These are phyloP conservation scores for Rhizopus arrhizus DNA, from an alignment of 371 early-diverging fungal species.

Conservation along the genomic window DNA sequence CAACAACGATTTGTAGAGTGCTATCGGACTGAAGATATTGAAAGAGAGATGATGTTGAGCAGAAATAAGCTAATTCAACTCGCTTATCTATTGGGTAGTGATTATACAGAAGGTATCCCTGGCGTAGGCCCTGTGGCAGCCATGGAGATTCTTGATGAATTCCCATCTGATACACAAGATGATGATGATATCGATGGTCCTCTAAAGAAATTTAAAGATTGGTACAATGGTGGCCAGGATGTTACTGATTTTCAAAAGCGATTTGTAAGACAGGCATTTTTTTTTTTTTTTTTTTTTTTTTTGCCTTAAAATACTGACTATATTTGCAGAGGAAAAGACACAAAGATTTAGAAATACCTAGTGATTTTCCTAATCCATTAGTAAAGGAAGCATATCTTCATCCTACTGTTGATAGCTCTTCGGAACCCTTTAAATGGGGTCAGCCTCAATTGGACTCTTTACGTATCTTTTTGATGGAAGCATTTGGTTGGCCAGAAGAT, in stretches of 20 bases:
- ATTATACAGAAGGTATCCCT: slow-evolving; percentile 95
- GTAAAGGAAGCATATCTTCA: slow-evolving; percentile 80
- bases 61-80: slow-evolving; percentile 81
- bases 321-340: slow-evolving; percentile 49
- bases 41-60: slow-evolving; percentile 68
- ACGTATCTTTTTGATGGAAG: slow-evolving; percentile 54
- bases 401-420: slow-evolving; percentile 78
- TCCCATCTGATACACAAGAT: slow-evolving; percentile 32
- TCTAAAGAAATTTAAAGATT: slow-evolving; percentile 58
- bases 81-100: slow-evolving; percentile 94
- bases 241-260: slow-evolving; percentile 54
- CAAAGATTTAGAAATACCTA: slow-evolving; percentile 61
- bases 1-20: slow-evolving; percentile 85
- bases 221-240: slow-evolving; percentile 63
- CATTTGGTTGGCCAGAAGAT: slow-evolving; percentile 52
- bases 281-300: slow-evolving; percentile 14
- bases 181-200: slow-evolving; percentile 37
- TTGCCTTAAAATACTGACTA: no score
- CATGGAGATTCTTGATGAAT: slow-evolving; percentile 84
- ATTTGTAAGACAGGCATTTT: slow-evolving; percentile 53
- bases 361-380: slow-evolving; percentile 76
- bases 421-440: slow-evolving; percentile 79
- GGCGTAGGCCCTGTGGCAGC: slow-evolving; percentile 96
- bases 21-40: slow-evolving; percentile 71
- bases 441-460: slow-evolving; percentile 80